phyloP scores from a whole-genome alignment of 805 yeast species.

The Kluyveromyces siamensis region DNA sequence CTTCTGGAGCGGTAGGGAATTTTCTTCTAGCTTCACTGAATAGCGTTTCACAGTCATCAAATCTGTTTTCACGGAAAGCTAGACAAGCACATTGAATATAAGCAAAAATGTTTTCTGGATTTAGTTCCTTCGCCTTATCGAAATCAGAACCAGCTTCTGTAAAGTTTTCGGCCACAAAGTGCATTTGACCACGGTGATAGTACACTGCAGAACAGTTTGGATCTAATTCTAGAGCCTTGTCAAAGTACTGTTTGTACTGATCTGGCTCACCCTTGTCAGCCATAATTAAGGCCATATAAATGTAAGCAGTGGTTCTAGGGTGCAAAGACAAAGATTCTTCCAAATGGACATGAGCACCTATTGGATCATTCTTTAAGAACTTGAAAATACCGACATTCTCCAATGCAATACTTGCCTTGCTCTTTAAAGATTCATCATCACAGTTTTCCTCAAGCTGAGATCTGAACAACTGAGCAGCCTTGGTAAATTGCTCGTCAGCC shows the following conservation, averaged over 20 bases:
- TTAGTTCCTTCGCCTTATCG: constrained; percentile 62
- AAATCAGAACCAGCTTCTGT: constrained; percentile 66
- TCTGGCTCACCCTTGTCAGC: constrained; percentile 74
- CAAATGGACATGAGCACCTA: constrained; percentile 54
- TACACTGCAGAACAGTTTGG: constrained; percentile 71
- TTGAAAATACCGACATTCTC: constrained; percentile 79
- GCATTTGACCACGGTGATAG: constrained; percentile 92
- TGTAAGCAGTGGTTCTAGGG: constrained; percentile 76
- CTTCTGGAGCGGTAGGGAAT: constrained; percentile 84
- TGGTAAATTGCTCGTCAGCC: constrained; percentile 37
- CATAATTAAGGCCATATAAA: constrained; percentile 70
- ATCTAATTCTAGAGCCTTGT: constrained; percentile 58
- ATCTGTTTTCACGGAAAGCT: constrained; percentile 59
- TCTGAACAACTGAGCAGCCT: constrained; percentile 45
- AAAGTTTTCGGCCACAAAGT: constrained; percentile 70
- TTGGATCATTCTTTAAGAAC: constrained; percentile 69
- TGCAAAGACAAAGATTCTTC: constrained; percentile 52
- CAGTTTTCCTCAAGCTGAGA: constrained; percentile 17
- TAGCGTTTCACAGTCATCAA: constrained; percentile 49
- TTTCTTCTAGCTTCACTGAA: constrained; percentile 62
- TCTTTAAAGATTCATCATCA: constrained; percentile 21
- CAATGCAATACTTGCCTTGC: constrained; percentile 57
- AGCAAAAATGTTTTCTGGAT: constrained; percentile 71
- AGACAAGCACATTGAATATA: constrained; percentile 91
- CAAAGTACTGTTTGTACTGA: constrained; percentile 62